Base-by-base conservation (phyloP, 2,329 filamentous ascomycete species). In the Aspergillus ochraceus region DNA sequence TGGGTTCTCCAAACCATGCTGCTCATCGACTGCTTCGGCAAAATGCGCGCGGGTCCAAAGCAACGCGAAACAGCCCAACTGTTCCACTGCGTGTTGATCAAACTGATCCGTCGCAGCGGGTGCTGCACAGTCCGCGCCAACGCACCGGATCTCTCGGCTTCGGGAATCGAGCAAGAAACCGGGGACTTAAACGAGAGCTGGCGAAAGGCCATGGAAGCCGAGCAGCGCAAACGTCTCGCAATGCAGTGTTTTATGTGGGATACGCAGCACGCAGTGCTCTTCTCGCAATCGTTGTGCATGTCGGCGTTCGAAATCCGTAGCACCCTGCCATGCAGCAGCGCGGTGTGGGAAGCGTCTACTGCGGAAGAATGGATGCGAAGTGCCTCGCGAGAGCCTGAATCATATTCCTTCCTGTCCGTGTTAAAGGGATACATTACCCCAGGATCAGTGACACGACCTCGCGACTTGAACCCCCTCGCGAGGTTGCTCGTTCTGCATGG, bases 221-320 rank as follows among this genome's bases (percentile, higher is more conserved):
- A 88, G 66, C 83, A 86, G 61, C 84, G 84, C 58, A 87, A 87
- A 70, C 80, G 85, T 74, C 72, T 86, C 0, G 84, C 85, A 0
- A 79, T 87, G 45, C 75, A 86, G 5, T 88, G 85, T 66, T 89
- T 88, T 68, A 84, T 88, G 77, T 88, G 86, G 86, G 86, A 88
- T 64, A 86, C 84, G 0, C 85, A 88, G 57, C 85, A 88, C 60
- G 85, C 86, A 0, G 84, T 88, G 0, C 76, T 88, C 0, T 88
- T 88, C 69, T 87, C 84, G n/a, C 86, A 88, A 66, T 86, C 84
- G 4, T 78, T 88, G 0, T 88, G 86, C 71, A 88, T 88, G 85
- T 88, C 84, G 1, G 84, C 85, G 0, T 88, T 88, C 53, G 86
- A 88, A 65, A 77, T 89, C 1, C 80, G 84, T 0, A 79, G 85